Evolutionary conservation across 2,329 filamentous ascomycete genomes (phyloP).

Genomic region (Cytospora mali): DNA sequence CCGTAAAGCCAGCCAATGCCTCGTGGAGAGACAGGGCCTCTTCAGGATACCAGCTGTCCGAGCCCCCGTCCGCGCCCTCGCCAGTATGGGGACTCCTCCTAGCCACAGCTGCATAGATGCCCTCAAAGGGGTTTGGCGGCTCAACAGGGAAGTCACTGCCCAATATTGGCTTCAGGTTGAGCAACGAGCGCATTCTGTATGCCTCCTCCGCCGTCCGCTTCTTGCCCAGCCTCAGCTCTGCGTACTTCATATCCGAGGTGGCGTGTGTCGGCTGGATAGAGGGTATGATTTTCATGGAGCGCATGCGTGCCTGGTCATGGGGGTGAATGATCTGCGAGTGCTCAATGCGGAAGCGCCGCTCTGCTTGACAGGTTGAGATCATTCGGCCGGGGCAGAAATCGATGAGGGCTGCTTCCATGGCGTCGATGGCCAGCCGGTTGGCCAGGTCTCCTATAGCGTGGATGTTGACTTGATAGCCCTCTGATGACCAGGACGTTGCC

Average conservation of each 20-base stretch:
- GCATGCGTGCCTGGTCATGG: conserved; percentile 63
- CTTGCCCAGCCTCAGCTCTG: conserved; percentile 59
- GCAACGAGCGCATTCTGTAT: conserved; percentile 67
- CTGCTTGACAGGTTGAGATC: conserved; percentile 54
- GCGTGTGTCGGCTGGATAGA: conserved; percentile 74
- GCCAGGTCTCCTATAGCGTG: conserved; percentile 73
- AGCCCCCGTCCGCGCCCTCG: conserved; percentile 48
- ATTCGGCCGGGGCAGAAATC: conserved; percentile 50
- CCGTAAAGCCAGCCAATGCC: conserved; percentile 65
- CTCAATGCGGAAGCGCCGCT: conserved; percentile 66
- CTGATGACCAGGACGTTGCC: conserved; percentile 59
- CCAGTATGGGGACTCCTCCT: conserved; percentile 62
- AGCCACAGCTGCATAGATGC: conserved; percentile 69
- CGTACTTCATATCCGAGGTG: conserved; percentile 72
- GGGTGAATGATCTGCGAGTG: conserved; percentile 72
- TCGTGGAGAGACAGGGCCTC: conserved; percentile 62
- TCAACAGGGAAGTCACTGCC: conserved; percentile 75
- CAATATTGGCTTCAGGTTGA: conserved; percentile 57
- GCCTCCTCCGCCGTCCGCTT: conserved; percentile 58
- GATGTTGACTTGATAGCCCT: conserved; percentile 70
- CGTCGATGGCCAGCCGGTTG: conserved; percentile 65
- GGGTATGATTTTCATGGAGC: conserved; percentile 62
- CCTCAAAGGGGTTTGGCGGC: conserved; percentile 67
- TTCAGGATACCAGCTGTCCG: conserved; percentile 59
- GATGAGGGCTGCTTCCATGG: conserved; percentile 60